These are phyloP conservation scores for Theileria annulata DNA, from an alignment of 169 alveolate species.

Conservation along the genomic window DNA sequence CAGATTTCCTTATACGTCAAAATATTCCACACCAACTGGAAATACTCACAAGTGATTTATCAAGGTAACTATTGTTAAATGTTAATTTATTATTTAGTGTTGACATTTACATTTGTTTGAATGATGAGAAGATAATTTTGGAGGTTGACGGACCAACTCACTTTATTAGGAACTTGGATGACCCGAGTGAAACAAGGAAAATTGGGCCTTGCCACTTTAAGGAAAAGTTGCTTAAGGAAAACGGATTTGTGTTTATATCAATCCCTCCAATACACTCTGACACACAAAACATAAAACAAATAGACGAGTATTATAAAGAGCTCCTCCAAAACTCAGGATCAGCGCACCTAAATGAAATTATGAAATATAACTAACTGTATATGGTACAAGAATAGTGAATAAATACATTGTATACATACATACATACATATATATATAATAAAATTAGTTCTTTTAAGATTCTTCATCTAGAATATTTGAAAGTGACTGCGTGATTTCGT, in stretches of 20 bases:
- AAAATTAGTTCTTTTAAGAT: not conserved
- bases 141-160: slow-evolving; percentile 70
- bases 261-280: slow-evolving; percentile 45
- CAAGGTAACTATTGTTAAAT: slow-evolving; percentile 7
- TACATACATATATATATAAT: no score
- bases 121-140: slow-evolving; percentile 52
- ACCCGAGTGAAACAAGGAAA: slow-evolving; percentile 14
- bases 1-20: slow-evolving; percentile 56
- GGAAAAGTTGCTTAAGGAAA: slow-evolving; percentile 36
- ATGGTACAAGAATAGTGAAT: not conserved
- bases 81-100: slow-evolving; percentile 27
- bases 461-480: not conserved
- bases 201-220: slow-evolving; percentile 62
- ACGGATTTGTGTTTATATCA: slow-evolving; percentile 50
- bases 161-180: slow-evolving; percentile 45
- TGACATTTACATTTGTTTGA: slow-evolving; percentile 52
- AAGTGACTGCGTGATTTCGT: slow-evolving; percentile 24
- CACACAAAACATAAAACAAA: not conserved
- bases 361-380: not conserved
- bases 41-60: slow-evolving; percentile 44
- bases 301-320: slow-evolving; percentile 42
- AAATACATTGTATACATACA: no score
- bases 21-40: slow-evolving; percentile 64
- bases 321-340: slow-evolving; percentile 38
- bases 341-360: slow-evolving; percentile 21